Evolutionary conservation across 768 basidiomycete species (phyloP).

Genomic region (Collybia mongolica): DNA sequence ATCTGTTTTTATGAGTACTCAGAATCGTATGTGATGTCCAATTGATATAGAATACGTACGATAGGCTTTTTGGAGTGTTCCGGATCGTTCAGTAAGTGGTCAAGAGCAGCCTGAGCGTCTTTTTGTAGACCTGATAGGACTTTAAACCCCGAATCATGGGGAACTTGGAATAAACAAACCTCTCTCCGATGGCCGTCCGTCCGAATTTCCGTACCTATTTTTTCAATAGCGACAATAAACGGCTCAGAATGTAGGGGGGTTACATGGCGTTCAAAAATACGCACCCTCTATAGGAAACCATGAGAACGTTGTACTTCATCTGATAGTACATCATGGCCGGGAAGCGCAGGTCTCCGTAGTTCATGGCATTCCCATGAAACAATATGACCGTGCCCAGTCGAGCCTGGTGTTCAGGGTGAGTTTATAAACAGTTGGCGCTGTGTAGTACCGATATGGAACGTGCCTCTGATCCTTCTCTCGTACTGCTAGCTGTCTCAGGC

Average conservation of each 20-base stretch:
- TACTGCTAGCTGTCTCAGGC: background rate
- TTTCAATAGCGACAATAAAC: background rate
- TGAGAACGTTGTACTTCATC: slow-evolving; percentile 81
- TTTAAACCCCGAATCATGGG: background rate
- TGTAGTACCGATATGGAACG: background rate
- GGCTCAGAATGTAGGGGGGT: background rate
- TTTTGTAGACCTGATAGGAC: slow-evolving; percentile 55
- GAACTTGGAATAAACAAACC: slow-evolving; percentile 37
- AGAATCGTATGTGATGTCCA: background rate
- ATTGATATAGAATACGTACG: slow-evolving; percentile 32
- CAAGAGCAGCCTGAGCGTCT: slow-evolving; percentile 78
- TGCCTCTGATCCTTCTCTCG: background rate
- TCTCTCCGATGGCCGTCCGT: slow-evolving; percentile 77
- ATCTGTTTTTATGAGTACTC: slow-evolving; percentile 35
- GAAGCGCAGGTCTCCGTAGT: slow-evolving; percentile 72
- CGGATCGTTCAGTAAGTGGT: slow-evolving; percentile 61
- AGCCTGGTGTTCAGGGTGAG: too few species aligned
- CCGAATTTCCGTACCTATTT: slow-evolving; percentile 72
- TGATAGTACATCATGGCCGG: slow-evolving; percentile 62
- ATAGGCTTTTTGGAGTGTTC: slow-evolving; percentile 57
- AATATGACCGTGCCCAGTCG: slow-evolving; percentile 75
- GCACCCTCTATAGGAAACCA: slow-evolving; percentile 87
- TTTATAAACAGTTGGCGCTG: too few species aligned
- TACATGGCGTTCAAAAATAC: slow-evolving; percentile 18
- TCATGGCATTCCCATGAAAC: slow-evolving; percentile 84